These are phyloP conservation scores for Hygrophorus russula DNA, from an alignment of 768 basidiomycete genomes.

Conservation along the genomic window DNA sequence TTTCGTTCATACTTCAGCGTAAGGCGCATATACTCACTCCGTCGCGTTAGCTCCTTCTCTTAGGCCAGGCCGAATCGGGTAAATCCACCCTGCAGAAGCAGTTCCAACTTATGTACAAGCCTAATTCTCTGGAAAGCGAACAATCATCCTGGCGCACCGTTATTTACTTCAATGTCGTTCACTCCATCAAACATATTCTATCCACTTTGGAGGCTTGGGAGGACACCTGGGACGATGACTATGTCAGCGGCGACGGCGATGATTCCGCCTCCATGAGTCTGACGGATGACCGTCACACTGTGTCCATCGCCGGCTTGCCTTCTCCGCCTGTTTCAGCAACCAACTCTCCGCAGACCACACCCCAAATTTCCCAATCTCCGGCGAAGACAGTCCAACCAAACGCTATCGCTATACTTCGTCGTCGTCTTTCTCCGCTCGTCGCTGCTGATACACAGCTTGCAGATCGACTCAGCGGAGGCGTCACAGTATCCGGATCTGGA, in stretches of 20 bases:
- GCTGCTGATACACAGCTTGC: slow-evolving; percentile 53
- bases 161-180: slow-evolving; percentile 68
- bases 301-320: slow-evolving; percentile 3
- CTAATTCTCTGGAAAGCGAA: slow-evolving; percentile 56
- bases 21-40: slow-evolving; percentile 26
- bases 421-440: slow-evolving; percentile 48
- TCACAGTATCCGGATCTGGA: slow-evolving; percentile 65
- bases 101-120: slow-evolving; percentile 75
- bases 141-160: slow-evolving; percentile 64
- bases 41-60: slow-evolving; percentile 45
- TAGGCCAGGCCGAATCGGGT: slow-evolving; percentile 72
- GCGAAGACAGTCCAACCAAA: slow-evolving; percentile 16
- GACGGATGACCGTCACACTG: neutral
- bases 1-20: neutral
- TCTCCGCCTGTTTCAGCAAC: slow-evolving; percentile 29
- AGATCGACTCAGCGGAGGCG: slow-evolving; percentile 63
- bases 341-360: slow-evolving; percentile 4
- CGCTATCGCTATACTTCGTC: slow-evolving; percentile 42
- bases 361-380: slow-evolving; percentile 13
- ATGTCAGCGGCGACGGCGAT: slow-evolving; percentile 19
- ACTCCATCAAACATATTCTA: slow-evolving; percentile 60
- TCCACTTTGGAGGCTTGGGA: slow-evolving; percentile 51
- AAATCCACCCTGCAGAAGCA: slow-evolving; percentile 73
- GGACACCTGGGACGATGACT: slow-evolving; percentile 43
- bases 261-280: slow-evolving; percentile 14